Evolutionary conservation across 208 protist species (phyloP).

Genomic region (Trypanosoma scelopori): DNA sequence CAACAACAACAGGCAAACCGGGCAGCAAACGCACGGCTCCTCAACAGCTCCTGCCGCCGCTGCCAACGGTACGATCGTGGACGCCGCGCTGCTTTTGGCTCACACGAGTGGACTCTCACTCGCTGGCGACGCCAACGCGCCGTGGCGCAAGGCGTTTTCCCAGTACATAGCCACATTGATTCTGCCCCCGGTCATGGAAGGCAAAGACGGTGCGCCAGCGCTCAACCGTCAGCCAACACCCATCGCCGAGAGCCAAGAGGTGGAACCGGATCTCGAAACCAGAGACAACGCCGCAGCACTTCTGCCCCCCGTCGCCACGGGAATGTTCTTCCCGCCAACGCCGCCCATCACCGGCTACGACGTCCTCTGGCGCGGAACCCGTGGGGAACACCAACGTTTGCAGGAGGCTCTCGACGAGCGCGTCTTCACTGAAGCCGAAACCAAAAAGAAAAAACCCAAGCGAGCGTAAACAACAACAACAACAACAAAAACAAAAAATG

Average conservation of each 20-base stretch:
- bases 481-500: background rate
- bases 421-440: conserved; percentile 11
- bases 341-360: conserved; percentile 40
- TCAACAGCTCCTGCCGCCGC: no score
- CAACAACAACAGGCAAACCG: background rate
- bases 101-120: conserved; percentile 3
- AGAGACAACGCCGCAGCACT: background rate
- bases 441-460: conserved; percentile 15
- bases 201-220: background rate
- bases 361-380: conserved; percentile 49
- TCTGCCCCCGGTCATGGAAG: background rate
- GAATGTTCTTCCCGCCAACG: conserved; percentile 10
- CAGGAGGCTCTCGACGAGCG: conserved; percentile 45
- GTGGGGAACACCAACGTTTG: conserved; percentile 48
- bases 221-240: background rate
- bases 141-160: conserved; percentile 22
- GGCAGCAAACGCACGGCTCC: background rate
- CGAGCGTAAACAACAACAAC: conserved; percentile 1
- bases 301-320: conserved; percentile 15
- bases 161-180: conserved; percentile 19
- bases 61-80: no score
- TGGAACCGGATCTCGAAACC: background rate
- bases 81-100: background rate
- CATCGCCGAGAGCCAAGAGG: no score
- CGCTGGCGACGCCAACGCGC: background rate